A percentile compares a stretch with the other conserved stretches of the same genome.
These are phyloP conservation scores for Fomitopsis pulvina DNA, from an alignment of 768 basidiomycete species.

Conservation along the genomic window DNA sequence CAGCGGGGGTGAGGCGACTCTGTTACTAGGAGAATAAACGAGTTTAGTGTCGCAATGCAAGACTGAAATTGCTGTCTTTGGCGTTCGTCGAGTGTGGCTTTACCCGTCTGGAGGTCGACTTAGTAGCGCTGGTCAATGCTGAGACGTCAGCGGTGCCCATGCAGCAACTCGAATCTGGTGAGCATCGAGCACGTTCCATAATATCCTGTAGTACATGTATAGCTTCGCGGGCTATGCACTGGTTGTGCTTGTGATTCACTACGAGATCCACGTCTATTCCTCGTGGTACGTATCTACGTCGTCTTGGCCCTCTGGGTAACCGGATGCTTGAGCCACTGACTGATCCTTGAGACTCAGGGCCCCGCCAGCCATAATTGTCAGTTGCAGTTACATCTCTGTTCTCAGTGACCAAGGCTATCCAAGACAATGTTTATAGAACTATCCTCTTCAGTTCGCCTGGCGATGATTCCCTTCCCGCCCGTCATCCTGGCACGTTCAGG, in stretches of 20 bases:
- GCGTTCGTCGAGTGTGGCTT: slow-evolving; percentile 43
- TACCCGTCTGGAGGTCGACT: slow-evolving; percentile 39
- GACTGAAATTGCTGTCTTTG: slow-evolving; percentile 30
- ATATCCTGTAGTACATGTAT: too few species aligned
- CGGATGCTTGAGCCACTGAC: too few species aligned
- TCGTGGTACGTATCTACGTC: too few species aligned
- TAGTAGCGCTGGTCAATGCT: slow-evolving; percentile 22
- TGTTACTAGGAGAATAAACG: background rate
- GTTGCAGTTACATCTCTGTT: background rate
- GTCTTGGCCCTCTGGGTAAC: too few species aligned
- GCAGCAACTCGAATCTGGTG: slow-evolving; percentile 35
- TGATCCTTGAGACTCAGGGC: too few species aligned
- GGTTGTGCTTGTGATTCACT: too few species aligned
- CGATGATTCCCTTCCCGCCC: slow-evolving; percentile 48
- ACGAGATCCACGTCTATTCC: too few species aligned
- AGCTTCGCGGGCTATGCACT: too few species aligned
- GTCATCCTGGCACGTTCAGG: slow-evolving; percentile 45
- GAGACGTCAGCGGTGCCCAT: slow-evolving; percentile 25
- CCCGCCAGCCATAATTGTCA: background rate
- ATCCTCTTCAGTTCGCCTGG: slow-evolving; percentile 33
- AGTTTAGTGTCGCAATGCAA: too few species aligned
- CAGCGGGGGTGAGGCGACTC: slow-evolving; percentile 27
- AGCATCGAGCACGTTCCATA: slow-evolving; percentile 2
- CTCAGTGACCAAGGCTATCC: background rate
- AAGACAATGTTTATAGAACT: too few species aligned